Evolutionary conservation across 2,329 filamentous ascomycete species (phyloP).

Genomic region (Colletotrichum sp.): DNA sequence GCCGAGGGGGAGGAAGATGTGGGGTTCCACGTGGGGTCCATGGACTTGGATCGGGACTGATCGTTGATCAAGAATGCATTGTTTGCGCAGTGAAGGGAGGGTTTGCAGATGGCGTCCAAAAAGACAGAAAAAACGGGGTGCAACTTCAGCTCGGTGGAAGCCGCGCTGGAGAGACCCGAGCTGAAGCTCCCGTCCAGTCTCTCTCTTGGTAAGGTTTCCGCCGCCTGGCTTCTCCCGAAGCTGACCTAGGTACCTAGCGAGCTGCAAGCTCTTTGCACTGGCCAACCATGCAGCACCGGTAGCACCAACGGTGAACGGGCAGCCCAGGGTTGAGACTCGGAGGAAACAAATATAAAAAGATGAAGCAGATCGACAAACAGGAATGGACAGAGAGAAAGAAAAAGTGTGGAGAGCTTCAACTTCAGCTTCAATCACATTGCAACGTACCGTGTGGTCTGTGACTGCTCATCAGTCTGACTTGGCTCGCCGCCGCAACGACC

Average conservation of each 20-base stretch:
- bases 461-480: constrained; percentile 12
- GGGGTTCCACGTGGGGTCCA: constrained; percentile 11
- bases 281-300: background rate
- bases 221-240: background rate
- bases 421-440: background rate
- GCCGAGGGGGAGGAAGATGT: background rate
- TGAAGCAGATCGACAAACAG: background rate
- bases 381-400: background rate
- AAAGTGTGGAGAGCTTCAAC: constrained; percentile 1
- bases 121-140: background rate
- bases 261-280: background rate
- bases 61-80: constrained; percentile 1
- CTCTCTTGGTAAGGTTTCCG: background rate
- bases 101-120: background rate
- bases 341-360: background rate
- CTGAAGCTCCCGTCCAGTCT: background rate
- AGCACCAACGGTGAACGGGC: background rate
- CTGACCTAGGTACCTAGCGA: background rate
- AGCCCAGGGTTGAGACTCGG: background rate
- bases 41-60: background rate
- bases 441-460: constrained; percentile 16
- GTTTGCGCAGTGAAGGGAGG: constrained; percentile 5
- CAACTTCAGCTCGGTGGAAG: background rate
- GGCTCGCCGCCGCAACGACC: background rate
- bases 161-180: background rate